Evolutionary conservation across 129 eudicot species (phyloP).

Genomic region (Helianthus annuus): DNA sequence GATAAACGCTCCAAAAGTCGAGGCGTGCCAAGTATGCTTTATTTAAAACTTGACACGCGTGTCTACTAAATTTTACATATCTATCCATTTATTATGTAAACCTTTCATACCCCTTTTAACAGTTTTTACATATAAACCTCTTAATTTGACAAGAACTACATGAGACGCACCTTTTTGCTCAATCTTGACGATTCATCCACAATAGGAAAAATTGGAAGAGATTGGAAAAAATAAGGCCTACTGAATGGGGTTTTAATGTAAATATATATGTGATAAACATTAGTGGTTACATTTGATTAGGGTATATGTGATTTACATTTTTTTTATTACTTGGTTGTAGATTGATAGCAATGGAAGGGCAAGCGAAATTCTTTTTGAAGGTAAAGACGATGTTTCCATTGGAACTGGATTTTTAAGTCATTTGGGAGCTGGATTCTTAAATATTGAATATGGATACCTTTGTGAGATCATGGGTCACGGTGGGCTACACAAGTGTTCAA

Average conservation of each 20-base stretch:
- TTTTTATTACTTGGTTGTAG: constrained; percentile 42
- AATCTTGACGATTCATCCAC: constrained; percentile 79
- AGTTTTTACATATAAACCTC: no score
- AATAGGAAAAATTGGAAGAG: constrained; percentile 55
- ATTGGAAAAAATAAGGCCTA: constrained; percentile 83
- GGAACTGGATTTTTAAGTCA: constrained; percentile 43
- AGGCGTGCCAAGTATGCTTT: no score
- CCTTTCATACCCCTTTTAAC: no score
- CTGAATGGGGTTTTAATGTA: constrained; percentile 92
- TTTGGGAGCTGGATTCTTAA: constrained; percentile 89
- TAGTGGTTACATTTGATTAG: background rate
- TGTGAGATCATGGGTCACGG: constrained; percentile 97
- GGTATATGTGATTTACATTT: constrained; percentile 1
- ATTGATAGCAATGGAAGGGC: constrained; percentile 85
- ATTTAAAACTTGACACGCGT: no score
- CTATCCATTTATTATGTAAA: no score
- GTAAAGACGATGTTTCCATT: constrained; percentile 34
- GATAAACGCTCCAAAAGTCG: no score
- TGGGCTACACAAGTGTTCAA: constrained; percentile 50
- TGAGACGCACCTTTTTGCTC: constrained; percentile 30
- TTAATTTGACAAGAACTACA: no score
- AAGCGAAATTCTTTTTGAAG: constrained; percentile 55
- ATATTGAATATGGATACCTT: constrained; percentile 92
- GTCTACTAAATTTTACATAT: no score
- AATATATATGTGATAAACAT: background rate